Percentiles rank a stretch among this genome's conserved stretches.
Evolutionary conservation across 192 early-diverging fungal genomes (phyloP).

Genomic region (Coemansia sp.): DNA sequence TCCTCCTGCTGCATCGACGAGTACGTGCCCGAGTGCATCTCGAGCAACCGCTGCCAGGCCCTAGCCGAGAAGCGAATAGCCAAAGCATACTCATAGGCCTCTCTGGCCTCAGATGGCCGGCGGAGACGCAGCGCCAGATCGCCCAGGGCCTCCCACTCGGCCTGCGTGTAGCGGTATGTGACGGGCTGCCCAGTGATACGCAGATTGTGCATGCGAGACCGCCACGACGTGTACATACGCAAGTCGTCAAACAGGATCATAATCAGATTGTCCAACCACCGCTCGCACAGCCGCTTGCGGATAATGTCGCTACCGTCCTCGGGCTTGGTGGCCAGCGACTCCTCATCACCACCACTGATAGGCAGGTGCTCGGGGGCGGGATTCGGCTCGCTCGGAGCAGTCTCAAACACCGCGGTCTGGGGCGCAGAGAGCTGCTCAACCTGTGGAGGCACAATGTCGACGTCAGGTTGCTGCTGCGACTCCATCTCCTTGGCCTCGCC

Average conservation of each 20-base stretch:
- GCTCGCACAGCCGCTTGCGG: slow-evolving; percentile 96
- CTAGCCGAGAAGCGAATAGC: slow-evolving; percentile 92
- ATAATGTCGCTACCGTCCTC: slow-evolving; percentile 3
- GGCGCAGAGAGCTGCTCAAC: slow-evolving; percentile 29
- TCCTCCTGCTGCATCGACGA: slow-evolving; percentile 66
- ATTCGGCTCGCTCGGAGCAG: slow-evolving; percentile 1
- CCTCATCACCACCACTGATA: slow-evolving; percentile 11
- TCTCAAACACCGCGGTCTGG: slow-evolving; percentile 27
- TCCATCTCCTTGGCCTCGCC: slow-evolving; percentile 5
- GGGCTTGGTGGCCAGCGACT: slow-evolving; percentile 10
- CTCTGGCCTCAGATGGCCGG: slow-evolving; percentile 89
- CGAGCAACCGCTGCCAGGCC: slow-evolving; percentile 85
- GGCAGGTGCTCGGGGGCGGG: slow-evolving; percentile 11
- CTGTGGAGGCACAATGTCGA: slow-evolving; percentile 22
- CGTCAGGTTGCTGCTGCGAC: slow-evolving; percentile 11
- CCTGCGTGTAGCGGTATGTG: slow-evolving; percentile 88
- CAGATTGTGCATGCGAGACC: slow-evolving; percentile 75
- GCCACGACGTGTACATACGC: slow-evolving; percentile 91
- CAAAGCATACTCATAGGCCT: slow-evolving; percentile 85
- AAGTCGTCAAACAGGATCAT: slow-evolving; percentile 99
- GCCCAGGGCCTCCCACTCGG: slow-evolving; percentile 98
- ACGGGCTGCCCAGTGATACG: slow-evolving; percentile 61
- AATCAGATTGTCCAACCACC: slow-evolving; percentile 99
- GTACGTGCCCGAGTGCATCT: slow-evolving; percentile 65
- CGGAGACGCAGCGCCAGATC: slow-evolving; percentile 88